A percentile compares a stretch with the other conserved stretches of the same genome.
Conservation (phyloP, 2,329 filamentous ascomycete species). For the Penicillium frequentans region DNA sequence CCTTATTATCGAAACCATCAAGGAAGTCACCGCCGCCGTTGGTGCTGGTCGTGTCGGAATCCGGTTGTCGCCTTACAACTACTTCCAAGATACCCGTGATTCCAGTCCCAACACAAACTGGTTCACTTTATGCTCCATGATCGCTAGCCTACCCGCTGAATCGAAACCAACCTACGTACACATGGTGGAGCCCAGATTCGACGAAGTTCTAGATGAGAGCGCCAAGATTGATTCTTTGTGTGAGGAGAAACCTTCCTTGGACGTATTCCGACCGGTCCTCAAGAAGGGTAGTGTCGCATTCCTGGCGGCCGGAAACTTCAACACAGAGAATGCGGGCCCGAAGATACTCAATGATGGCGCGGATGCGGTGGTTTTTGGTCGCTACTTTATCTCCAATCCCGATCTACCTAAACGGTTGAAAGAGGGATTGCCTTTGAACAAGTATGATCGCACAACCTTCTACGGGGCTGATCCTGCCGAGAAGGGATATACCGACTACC, state of each 20-base stretch:
- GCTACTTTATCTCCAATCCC: constrained; percentile 46
- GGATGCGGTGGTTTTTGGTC: constrained; percentile 37
- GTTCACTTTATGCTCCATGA: constrained; percentile 45
- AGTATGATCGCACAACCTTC: constrained; percentile 44
- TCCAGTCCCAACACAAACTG: constrained; percentile 48
- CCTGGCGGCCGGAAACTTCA: constrained; percentile 30
- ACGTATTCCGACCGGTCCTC: constrained; percentile 44
- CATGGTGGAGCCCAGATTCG: constrained; percentile 52
- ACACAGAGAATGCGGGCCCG: constrained; percentile 17
- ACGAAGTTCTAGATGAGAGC: constrained; percentile 48
- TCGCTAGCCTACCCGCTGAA: constrained; percentile 34
- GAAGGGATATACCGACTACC: constrained; percentile 43
- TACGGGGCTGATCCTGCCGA: constrained; percentile 35
- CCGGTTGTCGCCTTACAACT: constrained; percentile 60
- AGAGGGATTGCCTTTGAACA: constrained; percentile 35
- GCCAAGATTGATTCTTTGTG: constrained; percentile 44
- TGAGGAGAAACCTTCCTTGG: constrained; percentile 32
- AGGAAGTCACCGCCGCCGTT: constrained; percentile 49
- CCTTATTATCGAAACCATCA: constrained; percentile 55
- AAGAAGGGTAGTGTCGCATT: constrained; percentile 41
- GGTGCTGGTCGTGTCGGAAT: constrained; percentile 54
- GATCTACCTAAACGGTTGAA: constrained; percentile 42
- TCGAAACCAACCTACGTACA: constrained; percentile 48
- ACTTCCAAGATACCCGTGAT: constrained; percentile 57
- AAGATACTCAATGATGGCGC: constrained; percentile 22